Percentiles rank a stretch among this genome's conserved stretches.
Evolutionary conservation across 179 eudicot genomes (phyloP).

Genomic region (Spinacia oleracea): DNA sequence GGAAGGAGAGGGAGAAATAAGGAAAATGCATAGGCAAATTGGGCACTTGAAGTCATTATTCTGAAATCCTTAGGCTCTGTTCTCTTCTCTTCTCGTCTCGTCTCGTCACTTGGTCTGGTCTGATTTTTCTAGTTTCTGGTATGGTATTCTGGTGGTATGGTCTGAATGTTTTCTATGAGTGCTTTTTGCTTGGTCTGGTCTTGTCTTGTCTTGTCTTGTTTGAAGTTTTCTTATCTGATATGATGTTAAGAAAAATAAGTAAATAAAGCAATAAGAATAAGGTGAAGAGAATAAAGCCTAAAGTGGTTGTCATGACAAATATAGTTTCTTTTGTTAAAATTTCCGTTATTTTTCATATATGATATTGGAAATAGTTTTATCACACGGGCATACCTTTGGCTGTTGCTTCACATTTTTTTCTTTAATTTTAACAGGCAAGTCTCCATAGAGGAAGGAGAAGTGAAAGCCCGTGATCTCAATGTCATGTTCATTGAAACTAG

Average conservation of each 20-base stretch:
- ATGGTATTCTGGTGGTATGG: no score
- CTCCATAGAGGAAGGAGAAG: conserved; percentile 80
- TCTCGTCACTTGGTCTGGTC: no score
- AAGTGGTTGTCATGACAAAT: neutral
- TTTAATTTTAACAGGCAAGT: conserved; percentile 55
- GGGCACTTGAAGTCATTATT: neutral
- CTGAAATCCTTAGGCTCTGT: no score
- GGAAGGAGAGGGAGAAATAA: neutral
- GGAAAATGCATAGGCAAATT: neutral
- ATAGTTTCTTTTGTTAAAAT: neutral
- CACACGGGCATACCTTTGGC: conserved; percentile 3
- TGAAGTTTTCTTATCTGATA: no score
- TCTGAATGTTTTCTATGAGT: no score
- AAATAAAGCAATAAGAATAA: no score
- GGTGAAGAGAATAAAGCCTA: neutral
- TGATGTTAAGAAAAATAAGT: no score
- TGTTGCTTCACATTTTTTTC: conserved; percentile 6
- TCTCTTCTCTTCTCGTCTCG: no score
- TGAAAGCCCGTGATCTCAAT: conserved; percentile 67
- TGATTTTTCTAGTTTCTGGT: no score
- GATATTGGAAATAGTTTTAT: neutral
- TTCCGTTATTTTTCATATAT: neutral
- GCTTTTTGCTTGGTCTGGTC: no score
- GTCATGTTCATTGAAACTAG: conserved; percentile 83
- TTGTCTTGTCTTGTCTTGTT: no score